These are phyloP conservation scores for Grigorovia humatica DNA, from an alignment of 805 yeast genomes.

Conservation along the genomic window DNA sequence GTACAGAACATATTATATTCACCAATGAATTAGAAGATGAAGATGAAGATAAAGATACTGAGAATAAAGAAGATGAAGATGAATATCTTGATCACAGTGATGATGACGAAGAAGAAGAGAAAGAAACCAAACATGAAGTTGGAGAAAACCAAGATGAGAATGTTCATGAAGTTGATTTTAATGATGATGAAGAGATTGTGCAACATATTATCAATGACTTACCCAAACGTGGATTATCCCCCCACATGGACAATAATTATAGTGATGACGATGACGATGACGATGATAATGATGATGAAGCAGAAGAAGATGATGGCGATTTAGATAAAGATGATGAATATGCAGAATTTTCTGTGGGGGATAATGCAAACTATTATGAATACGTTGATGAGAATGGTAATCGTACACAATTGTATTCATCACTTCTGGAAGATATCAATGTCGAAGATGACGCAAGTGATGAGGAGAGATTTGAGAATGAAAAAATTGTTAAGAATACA, in stretches of 20 bases:
- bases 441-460: conserved; percentile 14
- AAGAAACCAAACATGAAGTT: background rate
- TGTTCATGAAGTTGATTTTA: conserved; percentile 14
- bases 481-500: conserved; percentile 11
- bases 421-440: conserved; percentile 20
- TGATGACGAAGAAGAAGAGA: conserved; percentile 5
- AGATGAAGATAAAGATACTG: conserved; percentile 9
- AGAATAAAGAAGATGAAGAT: conserved; percentile 1
- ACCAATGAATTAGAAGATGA: conserved; percentile 11
- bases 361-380: conserved; percentile 25
- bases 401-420: conserved; percentile 21
- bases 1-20: conserved; percentile 18
- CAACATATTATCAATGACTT: background rate
- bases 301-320: conserved; percentile 18
- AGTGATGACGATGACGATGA: conserved; percentile 5
- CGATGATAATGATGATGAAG: conserved; percentile 4
- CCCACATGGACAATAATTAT: background rate
- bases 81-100: conserved; percentile 1
- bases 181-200: conserved; percentile 19
- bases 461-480: conserved; percentile 4
- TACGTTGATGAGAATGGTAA: conserved; percentile 29
- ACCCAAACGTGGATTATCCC: background rate
- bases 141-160: conserved; percentile 3
- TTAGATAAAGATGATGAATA: conserved; percentile 28
- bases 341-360: conserved; percentile 33